Evolutionary conservation across 1,139 yeast species (phyloP).

Genomic region (Protomyces gravidus): DNA sequence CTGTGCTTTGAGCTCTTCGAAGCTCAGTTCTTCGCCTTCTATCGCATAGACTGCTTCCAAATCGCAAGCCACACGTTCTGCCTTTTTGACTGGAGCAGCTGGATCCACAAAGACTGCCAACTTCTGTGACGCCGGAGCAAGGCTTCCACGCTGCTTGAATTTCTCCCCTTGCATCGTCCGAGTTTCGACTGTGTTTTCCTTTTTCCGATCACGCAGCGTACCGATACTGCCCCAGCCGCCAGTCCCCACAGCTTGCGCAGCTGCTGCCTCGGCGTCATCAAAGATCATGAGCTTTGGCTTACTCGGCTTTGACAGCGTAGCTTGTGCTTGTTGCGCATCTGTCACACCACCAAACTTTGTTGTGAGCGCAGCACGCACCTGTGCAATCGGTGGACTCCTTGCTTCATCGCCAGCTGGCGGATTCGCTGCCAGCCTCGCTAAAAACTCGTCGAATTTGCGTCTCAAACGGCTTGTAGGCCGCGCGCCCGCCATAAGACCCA

Average conservation of each 20-base stretch:
- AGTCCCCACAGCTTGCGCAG: slow-evolving; percentile 33
- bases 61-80: slow-evolving; percentile 57
- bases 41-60: slow-evolving; percentile 49
- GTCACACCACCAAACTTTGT: slow-evolving; percentile 30
- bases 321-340: slow-evolving; percentile 31
- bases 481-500: slow-evolving; percentile 60
- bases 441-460: slow-evolving; percentile 51
- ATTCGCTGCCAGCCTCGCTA: slow-evolving; percentile 41
- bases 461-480: slow-evolving; percentile 58
- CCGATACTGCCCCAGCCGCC: slow-evolving; percentile 54
- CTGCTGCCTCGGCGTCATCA: slow-evolving; percentile 35
- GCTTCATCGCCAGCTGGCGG: slow-evolving; percentile 30
- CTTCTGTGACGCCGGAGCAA: neutral
- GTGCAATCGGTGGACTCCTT: slow-evolving; percentile 19
- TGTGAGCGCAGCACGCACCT: slow-evolving; percentile 34
- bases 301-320: neutral
- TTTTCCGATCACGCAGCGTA: slow-evolving; percentile 50
- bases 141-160: slow-evolving; percentile 18
- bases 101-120: slow-evolving; percentile 20
- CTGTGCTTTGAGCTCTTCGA: slow-evolving; percentile 60
- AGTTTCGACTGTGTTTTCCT: slow-evolving; percentile 55
- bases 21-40: slow-evolving; percentile 52
- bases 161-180: slow-evolving; percentile 54
- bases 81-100: slow-evolving; percentile 43
- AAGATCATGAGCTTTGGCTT: slow-evolving; percentile 38